phyloP scores from a whole-genome alignment of 352 stramenopile genomes.

The Pythium inflatum region DNA sequence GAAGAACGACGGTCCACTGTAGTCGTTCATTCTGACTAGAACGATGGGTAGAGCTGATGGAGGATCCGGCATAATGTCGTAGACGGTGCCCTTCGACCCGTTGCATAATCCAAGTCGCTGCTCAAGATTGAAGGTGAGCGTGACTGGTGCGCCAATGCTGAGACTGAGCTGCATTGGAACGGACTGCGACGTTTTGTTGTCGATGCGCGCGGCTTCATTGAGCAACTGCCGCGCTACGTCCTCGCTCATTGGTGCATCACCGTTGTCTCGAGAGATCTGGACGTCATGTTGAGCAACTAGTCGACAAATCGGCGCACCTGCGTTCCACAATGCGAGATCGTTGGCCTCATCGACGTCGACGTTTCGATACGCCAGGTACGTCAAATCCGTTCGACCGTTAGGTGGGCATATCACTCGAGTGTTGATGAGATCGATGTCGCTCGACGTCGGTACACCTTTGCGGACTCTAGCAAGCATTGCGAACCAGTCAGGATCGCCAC shows the following conservation, averaged over 20 bases:
- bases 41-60: background rate
- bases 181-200: background rate
- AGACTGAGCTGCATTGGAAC: background rate
- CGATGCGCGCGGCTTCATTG: too few relatives aligned
- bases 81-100: background rate
- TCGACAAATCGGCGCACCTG: background rate
- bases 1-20: background rate
- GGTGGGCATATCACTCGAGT: background rate
- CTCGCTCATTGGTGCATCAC: background rate
- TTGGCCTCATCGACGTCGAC: background rate
- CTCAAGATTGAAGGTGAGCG: background rate
- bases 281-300: background rate
- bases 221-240: background rate
- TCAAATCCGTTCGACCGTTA: background rate
- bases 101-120: background rate
- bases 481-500: too few relatives aligned
- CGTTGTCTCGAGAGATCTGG: background rate
- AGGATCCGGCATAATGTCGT: background rate
- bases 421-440: slow-evolving; percentile 7
- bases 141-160: background rate
- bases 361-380: background rate
- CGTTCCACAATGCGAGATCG: background rate
- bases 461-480: too few relatives aligned
- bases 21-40: background rate
- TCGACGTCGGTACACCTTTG: too few relatives aligned